A percentile compares a stretch with the other conserved stretches of the same genome.
Conservation (phyloP, 2,329 filamentous ascomycete species). For the Aureobasidium sp. region DNA sequence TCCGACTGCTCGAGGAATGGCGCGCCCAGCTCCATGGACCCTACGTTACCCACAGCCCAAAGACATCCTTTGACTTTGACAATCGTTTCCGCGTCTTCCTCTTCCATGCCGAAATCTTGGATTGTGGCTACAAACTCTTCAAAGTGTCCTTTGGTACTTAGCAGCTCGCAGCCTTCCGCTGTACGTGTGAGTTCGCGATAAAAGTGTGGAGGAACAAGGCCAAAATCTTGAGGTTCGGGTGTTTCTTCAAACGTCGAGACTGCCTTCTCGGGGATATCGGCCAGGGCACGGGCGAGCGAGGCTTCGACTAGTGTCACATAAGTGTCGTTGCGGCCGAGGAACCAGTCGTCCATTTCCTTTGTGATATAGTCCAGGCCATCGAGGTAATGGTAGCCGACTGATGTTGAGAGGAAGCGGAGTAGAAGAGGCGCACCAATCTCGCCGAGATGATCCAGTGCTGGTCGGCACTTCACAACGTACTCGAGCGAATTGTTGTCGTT, state of each 20-base stretch:
- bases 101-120: slow-evolving; percentile 75
- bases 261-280: slow-evolving; percentile 51
- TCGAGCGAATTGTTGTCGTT: slow-evolving; percentile 86
- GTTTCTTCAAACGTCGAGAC: slow-evolving; percentile 49
- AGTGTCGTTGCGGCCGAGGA: slow-evolving; percentile 90
- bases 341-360: slow-evolving; percentile 99
- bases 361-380: slow-evolving; percentile 97
- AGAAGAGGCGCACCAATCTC: slow-evolving; percentile 93
- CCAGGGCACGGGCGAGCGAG: slow-evolving; percentile 80
- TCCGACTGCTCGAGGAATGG: slow-evolving; percentile 88
- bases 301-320: slow-evolving; percentile 93
- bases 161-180: slow-evolving; percentile 79
- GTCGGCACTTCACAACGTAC: slow-evolving; percentile 93
- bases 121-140: slow-evolving; percentile 88
- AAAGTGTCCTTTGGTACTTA: slow-evolving; percentile 92
- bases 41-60: slow-evolving; percentile 97
- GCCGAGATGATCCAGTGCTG: slow-evolving; percentile 87
- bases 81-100: slow-evolving; percentile 75
- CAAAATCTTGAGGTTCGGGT: slow-evolving; percentile 43
- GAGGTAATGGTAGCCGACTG: slow-evolving; percentile 94
- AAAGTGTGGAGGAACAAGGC: slow-evolving; percentile 85
- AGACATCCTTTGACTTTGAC: slow-evolving; percentile 94
- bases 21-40: slow-evolving; percentile 94
- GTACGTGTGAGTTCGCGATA: slow-evolving; percentile 93
- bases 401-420: slow-evolving; percentile 87